These are phyloP conservation scores for Jamesozyma piceae DNA, from an alignment of 805 yeast genomes.

Conservation along the genomic window DNA sequence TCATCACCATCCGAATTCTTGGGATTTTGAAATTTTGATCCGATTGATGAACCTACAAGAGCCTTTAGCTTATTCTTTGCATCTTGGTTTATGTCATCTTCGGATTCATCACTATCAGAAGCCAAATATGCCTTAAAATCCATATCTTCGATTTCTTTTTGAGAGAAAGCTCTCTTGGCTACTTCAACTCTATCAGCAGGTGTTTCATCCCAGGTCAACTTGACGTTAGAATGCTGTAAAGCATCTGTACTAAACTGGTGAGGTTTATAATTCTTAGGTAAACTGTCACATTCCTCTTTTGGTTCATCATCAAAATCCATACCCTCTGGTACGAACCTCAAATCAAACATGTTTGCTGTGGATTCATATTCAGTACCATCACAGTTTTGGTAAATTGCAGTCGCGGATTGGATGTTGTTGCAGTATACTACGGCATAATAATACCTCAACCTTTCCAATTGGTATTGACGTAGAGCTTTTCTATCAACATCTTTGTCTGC, in stretches of 20 bases:
- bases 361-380: slow-evolving; percentile 95
- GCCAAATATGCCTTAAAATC: slow-evolving; percentile 91
- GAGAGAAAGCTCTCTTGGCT: slow-evolving; percentile 73
- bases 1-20: slow-evolving; percentile 41
- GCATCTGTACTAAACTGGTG: slow-evolving; percentile 83
- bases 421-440: slow-evolving; percentile 87
- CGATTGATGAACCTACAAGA: slow-evolving; percentile 38
- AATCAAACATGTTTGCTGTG: slow-evolving; percentile 87
- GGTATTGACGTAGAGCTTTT: slow-evolving; percentile 77
- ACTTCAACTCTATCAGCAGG: slow-evolving; percentile 78
- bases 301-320: slow-evolving; percentile 78
- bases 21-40: slow-evolving; percentile 25
- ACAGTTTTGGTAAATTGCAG: slow-evolving; percentile 69
- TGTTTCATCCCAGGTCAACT: slow-evolving; percentile 97
- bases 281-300: slow-evolving; percentile 58
- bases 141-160: slow-evolving; percentile 80
- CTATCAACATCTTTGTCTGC: slow-evolving; percentile 80
- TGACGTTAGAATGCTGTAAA: slow-evolving; percentile 89
- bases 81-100: slow-evolving; percentile 32
- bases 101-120: slow-evolving; percentile 54
- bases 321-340: slow-evolving; percentile 87
- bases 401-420: slow-evolving; percentile 63
- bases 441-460: slow-evolving; percentile 84
- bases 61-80: slow-evolving; percentile 53
- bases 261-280: slow-evolving; percentile 78